Evolutionary conservation across 2,329 filamentous ascomycete species (phyloP).

Genomic region (Ascochyta koolunga): DNA sequence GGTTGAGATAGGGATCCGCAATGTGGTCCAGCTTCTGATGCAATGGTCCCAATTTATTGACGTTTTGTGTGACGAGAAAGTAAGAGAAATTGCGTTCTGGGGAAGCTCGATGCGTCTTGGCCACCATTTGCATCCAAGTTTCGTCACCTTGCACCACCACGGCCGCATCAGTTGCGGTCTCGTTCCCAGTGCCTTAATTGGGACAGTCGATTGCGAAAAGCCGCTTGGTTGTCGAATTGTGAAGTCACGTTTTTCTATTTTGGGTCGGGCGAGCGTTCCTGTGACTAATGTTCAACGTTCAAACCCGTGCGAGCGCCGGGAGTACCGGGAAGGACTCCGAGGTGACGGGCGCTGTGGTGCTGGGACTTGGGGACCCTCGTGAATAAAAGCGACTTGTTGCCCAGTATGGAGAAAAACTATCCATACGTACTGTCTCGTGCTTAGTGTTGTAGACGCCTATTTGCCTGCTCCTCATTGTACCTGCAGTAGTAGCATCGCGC

Average conservation of each 20-base stretch:
- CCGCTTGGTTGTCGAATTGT: background rate
- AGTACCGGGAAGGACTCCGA: too few relatives aligned
- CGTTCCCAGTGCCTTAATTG: constrained; percentile 8
- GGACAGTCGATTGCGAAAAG: background rate
- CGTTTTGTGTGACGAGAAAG: constrained; percentile 1
- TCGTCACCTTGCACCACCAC: constrained; percentile 3
- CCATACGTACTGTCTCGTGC: background rate
- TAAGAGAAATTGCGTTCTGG: background rate
- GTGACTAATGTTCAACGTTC: constrained; percentile 14
- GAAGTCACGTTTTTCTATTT: constrained; percentile 11
- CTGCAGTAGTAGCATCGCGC: constrained; percentile 12
- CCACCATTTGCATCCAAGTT: constrained; percentile 4
- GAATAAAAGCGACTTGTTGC: constrained; percentile 2
- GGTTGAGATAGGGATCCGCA: constrained; percentile 8
- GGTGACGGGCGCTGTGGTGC: background rate
- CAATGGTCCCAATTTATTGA: constrained; percentile 11
- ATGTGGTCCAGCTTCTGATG: constrained; percentile 8
- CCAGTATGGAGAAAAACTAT: background rate
- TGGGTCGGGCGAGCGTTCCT: constrained; percentile 3
- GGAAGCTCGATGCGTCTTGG: constrained; percentile 11
- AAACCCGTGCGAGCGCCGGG: background rate
- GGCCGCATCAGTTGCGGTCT: constrained; percentile 4
- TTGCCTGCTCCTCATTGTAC: background rate
- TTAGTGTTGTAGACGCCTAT: background rate
- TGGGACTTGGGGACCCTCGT: background rate